phyloP scores from a whole-genome alignment of 75 land plant species.

The Selaginella moellendorffii region DNA sequence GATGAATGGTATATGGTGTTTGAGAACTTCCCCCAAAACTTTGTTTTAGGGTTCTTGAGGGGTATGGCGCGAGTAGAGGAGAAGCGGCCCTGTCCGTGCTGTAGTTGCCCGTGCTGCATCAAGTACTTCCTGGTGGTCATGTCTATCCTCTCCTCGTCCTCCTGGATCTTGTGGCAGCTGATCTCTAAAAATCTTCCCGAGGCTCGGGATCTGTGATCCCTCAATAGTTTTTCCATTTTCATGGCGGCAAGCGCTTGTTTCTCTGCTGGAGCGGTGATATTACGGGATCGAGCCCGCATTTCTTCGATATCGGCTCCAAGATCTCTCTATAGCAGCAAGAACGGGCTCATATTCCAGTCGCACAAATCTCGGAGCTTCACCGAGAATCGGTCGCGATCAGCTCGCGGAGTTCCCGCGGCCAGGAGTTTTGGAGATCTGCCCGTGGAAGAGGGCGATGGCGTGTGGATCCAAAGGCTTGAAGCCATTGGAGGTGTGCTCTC shows the following conservation, averaged over 20 bases:
- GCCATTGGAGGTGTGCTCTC: slow-evolving; percentile 40
- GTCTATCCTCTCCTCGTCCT: not conserved
- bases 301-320: not conserved
- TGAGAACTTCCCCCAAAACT: too few species aligned
- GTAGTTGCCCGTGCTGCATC: not conserved
- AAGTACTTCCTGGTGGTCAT: not conserved
- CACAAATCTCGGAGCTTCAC: too few species aligned
- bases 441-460: not conserved
- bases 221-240: too few species aligned
- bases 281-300: not conserved
- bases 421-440: not conserved
- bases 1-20: too few species aligned
- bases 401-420: not conserved
- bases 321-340: not conserved
- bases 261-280: too few species aligned
- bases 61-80: too few species aligned
- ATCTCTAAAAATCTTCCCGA: not conserved
- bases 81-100: not conserved
- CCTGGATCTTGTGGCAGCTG: not conserved
- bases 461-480: slow-evolving; percentile 15
- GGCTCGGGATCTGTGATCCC: not conserved
- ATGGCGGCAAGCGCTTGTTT: too few species aligned
- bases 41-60: too few species aligned
- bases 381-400: not conserved
- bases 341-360: not conserved